Evolutionary conservation across 257 asterid genomes (phyloP).

Genomic region (Verbascum thapsus): DNA sequence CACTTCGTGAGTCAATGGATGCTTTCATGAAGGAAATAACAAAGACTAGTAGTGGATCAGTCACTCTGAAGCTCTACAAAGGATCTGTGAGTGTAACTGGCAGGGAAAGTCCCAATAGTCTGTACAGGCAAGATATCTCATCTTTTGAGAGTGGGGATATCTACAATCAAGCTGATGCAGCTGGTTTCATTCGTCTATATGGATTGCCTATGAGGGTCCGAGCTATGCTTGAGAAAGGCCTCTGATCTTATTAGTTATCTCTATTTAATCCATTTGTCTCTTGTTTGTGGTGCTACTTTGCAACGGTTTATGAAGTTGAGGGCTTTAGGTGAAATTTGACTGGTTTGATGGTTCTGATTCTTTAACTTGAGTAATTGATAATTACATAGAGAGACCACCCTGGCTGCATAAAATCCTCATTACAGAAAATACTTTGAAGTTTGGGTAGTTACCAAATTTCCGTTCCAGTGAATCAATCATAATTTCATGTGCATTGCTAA

Average conservation of each 20-base stretch:
- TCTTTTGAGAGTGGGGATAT: slow-evolving; percentile 91
- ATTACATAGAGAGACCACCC: too few relatives aligned
- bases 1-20: slow-evolving; percentile 88
- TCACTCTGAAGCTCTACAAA: slow-evolving; percentile 81
- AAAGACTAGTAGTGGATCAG: slow-evolving; percentile 73
- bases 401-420: too few relatives aligned
- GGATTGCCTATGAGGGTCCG: slow-evolving; percentile 90
- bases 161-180: slow-evolving; percentile 92
- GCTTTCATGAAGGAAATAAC: slow-evolving; percentile 93
- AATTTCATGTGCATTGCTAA: too few relatives aligned
- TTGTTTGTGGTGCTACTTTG: neutral
- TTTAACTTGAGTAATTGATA: neutral
- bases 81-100: slow-evolving; percentile 72
- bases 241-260: slow-evolving; percentile 35
- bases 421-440: too few relatives aligned
- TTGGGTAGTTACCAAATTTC: too few relatives aligned
- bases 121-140: slow-evolving; percentile 84
- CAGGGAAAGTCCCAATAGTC: slow-evolving; percentile 70
- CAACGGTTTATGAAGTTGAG: neutral
- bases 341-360: neutral
- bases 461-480: too few relatives aligned
- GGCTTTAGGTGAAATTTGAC: neutral
- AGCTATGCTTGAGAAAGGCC: slow-evolving; percentile 67
- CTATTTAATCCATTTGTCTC: neutral
- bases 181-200: slow-evolving; percentile 83